phyloP scores from a whole-genome alignment of 495 filamentous ascomycete species.

The Trichoderma orchidacearum region DNA sequence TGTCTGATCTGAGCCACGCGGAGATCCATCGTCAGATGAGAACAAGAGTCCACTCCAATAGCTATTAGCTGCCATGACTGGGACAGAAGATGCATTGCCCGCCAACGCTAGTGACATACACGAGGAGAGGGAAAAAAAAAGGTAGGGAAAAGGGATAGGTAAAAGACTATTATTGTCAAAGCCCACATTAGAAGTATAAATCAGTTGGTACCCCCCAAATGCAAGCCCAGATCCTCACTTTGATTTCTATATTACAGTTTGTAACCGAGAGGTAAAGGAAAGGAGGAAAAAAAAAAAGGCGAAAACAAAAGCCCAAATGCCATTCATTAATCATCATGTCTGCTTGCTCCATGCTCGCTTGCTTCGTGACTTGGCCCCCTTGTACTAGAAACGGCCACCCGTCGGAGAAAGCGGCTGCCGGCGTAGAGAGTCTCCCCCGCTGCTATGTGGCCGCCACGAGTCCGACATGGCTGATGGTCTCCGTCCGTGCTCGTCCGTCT shows the following conservation, averaged over 20 bases:
- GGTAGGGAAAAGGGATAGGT: background rate
- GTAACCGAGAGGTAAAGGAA: too few relatives aligned
- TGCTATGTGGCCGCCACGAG: slow-evolving; percentile 18
- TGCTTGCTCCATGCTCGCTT: too few relatives aligned
- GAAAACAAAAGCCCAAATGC: background rate
- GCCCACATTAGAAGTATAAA: background rate
- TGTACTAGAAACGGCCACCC: too few relatives aligned
- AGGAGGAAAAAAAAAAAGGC: background rate
- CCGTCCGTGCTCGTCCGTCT: background rate
- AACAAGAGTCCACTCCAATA: background rate
- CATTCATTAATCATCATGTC: too few relatives aligned
- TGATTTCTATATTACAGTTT: background rate
- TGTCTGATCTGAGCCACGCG: background rate
- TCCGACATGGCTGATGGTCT: slow-evolving; percentile 11
- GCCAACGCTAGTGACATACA: background rate
- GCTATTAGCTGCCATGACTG: background rate
- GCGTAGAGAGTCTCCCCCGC: slow-evolving; percentile 15
- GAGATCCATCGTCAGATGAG: background rate
- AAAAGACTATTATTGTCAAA: background rate
- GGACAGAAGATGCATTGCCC: background rate
- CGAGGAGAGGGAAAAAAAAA: background rate
- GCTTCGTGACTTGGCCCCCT: too few relatives aligned
- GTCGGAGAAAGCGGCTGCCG: background rate
- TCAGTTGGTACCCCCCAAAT: background rate
- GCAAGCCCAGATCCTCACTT: background rate